These are phyloP conservation scores for Abrus precatorius DNA, from an alignment of 306 rosid species.

Conservation along the genomic window DNA sequence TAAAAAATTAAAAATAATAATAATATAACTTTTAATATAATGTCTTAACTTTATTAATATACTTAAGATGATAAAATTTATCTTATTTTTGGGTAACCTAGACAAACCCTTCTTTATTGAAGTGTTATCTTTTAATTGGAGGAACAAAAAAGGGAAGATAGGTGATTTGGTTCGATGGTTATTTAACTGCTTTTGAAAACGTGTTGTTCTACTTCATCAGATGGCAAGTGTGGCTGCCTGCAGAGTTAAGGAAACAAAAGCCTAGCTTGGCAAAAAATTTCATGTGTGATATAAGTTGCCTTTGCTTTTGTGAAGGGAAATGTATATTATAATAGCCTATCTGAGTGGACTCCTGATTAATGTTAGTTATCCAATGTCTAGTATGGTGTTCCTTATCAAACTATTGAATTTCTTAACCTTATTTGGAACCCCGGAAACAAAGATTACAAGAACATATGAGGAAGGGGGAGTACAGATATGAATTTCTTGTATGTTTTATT, in stretches of 20 bases:
- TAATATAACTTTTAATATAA: no score
- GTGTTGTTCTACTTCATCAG: constrained; percentile 6
- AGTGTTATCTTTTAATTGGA: not conserved
- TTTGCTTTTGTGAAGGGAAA: constrained; percentile 1
- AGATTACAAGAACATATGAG: not conserved
- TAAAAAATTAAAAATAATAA: no score
- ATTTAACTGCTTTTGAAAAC: constrained; percentile 24
- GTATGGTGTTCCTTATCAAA: not conserved
- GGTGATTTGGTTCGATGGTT: not conserved
- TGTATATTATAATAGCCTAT: constrained; percentile 15
- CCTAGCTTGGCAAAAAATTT: not conserved
- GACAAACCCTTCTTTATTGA: no score
- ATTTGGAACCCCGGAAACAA: not conserved
- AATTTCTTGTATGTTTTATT: not conserved
- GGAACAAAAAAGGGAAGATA: not conserved
- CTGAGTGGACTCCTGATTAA: not conserved
- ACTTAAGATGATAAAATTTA: no score
- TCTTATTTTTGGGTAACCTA: no score
- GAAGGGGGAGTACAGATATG: constrained; percentile 1
- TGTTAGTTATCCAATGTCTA: constrained; percentile 3
- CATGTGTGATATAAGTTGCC: constrained; percentile 2
- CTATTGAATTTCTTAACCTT: not conserved
- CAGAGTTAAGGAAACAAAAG: constrained; percentile 35
- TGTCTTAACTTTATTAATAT: no score
- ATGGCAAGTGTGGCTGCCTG: constrained; percentile 26